Conservation (phyloP, 148 eudicot genomes). For the Rhododendron mucronatum region DNA sequence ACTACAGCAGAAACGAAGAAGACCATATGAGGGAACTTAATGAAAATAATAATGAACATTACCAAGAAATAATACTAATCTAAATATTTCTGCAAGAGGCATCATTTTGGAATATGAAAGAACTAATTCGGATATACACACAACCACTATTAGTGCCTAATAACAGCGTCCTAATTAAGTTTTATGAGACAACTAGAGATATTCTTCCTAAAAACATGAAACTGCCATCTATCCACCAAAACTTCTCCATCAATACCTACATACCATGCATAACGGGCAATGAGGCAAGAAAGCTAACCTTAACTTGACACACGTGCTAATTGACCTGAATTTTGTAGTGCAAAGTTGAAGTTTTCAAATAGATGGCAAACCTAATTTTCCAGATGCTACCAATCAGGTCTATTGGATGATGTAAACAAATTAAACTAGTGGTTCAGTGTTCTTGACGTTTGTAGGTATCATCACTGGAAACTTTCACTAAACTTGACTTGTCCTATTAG, state of each 20-base stretch:
- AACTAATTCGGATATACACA: not conserved
- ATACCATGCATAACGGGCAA: not conserved
- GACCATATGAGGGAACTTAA: not conserved
- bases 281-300: not conserved
- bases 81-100: not conserved
- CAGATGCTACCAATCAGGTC: not conserved
- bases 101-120: not conserved
- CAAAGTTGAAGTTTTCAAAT: not conserved
- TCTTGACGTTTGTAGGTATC: too few relatives aligned
- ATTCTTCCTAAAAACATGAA: not conserved
- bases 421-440: not conserved
- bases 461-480: too few relatives aligned
- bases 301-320: not conserved
- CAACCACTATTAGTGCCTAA: not conserved
- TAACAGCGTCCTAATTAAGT: not conserved
- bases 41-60: not conserved
- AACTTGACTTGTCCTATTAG: too few relatives aligned
- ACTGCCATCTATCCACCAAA: conserved; percentile 1
- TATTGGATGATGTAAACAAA: not conserved
- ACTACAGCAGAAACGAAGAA: conserved; percentile 34
- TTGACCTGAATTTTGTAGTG: not conserved
- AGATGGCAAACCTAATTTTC: not conserved
- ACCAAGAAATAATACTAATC: not conserved
- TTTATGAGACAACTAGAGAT: not conserved
- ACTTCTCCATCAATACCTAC: not conserved